phyloP scores from a whole-genome alignment of 495 filamentous ascomycete species.

The Diplogelasinospora grovesii region DNA sequence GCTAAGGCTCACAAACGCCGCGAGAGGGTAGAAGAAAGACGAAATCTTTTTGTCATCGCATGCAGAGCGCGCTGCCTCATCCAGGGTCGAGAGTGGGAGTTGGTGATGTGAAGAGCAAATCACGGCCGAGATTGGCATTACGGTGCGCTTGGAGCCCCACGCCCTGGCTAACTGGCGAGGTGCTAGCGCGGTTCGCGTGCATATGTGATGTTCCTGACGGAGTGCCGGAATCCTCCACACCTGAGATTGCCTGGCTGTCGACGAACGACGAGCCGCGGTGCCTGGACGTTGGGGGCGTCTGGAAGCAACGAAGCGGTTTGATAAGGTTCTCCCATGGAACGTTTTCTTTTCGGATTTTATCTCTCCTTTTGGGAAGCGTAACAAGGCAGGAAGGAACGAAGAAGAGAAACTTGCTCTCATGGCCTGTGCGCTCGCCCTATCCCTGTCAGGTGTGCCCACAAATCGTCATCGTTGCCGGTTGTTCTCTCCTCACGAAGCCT shows the following conservation, averaged over 20 bases:
- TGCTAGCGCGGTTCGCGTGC: constrained; percentile 14
- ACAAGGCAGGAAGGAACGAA: too few species aligned
- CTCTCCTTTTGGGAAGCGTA: too few species aligned
- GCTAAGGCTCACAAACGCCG: too few species aligned
- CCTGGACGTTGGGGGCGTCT: background rate
- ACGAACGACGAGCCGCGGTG: background rate
- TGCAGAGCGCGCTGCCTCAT: constrained; percentile 18
- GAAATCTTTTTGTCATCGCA: constrained; percentile 33
- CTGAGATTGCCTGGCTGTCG: background rate
- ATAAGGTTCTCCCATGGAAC: too few species aligned
- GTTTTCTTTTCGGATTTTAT: too few species aligned
- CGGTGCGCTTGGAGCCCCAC: constrained; percentile 21
- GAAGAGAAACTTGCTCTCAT: too few species aligned
- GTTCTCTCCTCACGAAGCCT: too few species aligned
- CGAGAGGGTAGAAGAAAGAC: constrained; percentile 2
- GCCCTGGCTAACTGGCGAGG: constrained; percentile 13
- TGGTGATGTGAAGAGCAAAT: constrained; percentile 30
- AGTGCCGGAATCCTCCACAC: constrained; percentile 1
- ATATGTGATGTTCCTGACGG: constrained; percentile 19
- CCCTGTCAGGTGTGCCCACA: too few species aligned
- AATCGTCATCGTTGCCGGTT: too few species aligned
- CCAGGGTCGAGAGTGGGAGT: constrained; percentile 27
- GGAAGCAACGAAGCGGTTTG: too few species aligned
- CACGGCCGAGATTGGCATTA: constrained; percentile 16
- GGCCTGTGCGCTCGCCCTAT: too few species aligned